phyloP scores from a whole-genome alignment of 2,329 filamentous ascomycete genomes.

The Coleophoma eucalyptorum region DNA sequence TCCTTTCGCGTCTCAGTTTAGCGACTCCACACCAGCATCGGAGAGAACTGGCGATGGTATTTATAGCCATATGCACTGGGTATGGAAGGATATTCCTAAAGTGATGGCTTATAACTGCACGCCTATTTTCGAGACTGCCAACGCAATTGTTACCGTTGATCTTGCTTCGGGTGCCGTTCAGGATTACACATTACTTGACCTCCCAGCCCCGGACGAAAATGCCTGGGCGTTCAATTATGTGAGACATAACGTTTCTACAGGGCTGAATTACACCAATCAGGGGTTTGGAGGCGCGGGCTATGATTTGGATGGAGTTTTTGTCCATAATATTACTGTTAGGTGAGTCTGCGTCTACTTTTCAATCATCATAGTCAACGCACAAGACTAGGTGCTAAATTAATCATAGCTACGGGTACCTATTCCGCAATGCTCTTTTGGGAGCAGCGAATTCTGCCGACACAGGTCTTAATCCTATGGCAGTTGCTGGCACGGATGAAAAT shows the following conservation, averaged over 20 bases:
- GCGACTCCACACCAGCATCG: slow-evolving; percentile 1
- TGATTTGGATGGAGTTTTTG: neutral
- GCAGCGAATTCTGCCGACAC: slow-evolving; percentile 7
- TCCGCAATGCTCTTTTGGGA: slow-evolving; percentile 7
- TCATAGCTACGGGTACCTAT: slow-evolving; percentile 9
- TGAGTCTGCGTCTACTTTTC: too few relatives aligned
- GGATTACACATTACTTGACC: slow-evolving; percentile 6
- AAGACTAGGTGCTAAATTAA: too few relatives aligned
- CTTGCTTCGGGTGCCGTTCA: slow-evolving; percentile 3
- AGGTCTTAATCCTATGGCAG: neutral
- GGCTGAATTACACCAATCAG: slow-evolving; percentile 3
- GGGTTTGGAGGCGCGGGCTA: neutral
- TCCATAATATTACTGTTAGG: slow-evolving; percentile 10
- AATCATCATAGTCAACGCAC: too few relatives aligned
- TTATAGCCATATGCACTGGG: slow-evolving; percentile 4
- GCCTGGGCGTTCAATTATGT: slow-evolving; percentile 8
- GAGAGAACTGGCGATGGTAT: neutral
- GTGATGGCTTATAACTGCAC: slow-evolving; percentile 12
- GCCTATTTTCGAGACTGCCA: slow-evolving; percentile 11
- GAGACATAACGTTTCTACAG: slow-evolving; percentile 6
- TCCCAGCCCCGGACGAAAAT: slow-evolving; percentile 1
- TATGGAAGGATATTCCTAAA: slow-evolving; percentile 10
- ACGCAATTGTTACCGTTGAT: slow-evolving; percentile 9
- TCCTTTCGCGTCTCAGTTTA: slow-evolving; percentile 7
- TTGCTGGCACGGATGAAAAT: slow-evolving; percentile 1